Evolutionary conservation across 768 basidiomycete species (phyloP).

Genomic region (Tricholoma sp.): DNA sequence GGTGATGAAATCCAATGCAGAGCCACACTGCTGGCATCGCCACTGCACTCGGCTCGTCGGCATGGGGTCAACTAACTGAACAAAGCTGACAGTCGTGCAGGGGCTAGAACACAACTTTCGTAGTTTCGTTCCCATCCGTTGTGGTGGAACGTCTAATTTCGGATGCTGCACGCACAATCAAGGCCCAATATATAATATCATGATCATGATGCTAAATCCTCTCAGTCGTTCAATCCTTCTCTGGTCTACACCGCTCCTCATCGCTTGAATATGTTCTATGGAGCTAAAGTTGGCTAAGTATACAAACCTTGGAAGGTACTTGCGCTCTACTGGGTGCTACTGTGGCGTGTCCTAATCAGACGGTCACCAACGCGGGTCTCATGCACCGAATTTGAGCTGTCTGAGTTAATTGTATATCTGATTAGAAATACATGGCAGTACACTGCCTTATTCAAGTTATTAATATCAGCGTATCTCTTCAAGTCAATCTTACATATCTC

Average conservation of each 20-base stretch:
- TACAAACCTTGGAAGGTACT: slow-evolving; percentile 28
- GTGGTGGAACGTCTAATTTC: slow-evolving; percentile 15
- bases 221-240: slow-evolving; percentile 19
- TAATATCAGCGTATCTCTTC: background rate
- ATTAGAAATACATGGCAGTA: background rate
- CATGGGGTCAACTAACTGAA: too few species aligned
- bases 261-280: slow-evolving; percentile 25
- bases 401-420: background rate
- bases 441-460: too few species aligned
- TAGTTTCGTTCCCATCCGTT: background rate
- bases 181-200: too few species aligned
- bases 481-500: background rate
- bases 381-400: background rate
- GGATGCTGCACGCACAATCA: slow-evolving; percentile 15
- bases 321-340: slow-evolving; percentile 28
- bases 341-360: slow-evolving; percentile 25
- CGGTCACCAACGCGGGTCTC: slow-evolving; percentile 24
- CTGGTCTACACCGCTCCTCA: slow-evolving; percentile 28
- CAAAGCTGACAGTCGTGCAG: too few species aligned
- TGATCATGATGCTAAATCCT: slow-evolving; percentile 1
- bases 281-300: slow-evolving; percentile 23
- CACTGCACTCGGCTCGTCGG: too few species aligned
- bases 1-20: too few species aligned
- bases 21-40: too few species aligned
- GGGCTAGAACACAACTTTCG: background rate